Evolutionary conservation across 768 basidiomycete species (phyloP), one percentile per base, ranked within the genome.

Genomic region (Gymnopilus junonius): DNA sequence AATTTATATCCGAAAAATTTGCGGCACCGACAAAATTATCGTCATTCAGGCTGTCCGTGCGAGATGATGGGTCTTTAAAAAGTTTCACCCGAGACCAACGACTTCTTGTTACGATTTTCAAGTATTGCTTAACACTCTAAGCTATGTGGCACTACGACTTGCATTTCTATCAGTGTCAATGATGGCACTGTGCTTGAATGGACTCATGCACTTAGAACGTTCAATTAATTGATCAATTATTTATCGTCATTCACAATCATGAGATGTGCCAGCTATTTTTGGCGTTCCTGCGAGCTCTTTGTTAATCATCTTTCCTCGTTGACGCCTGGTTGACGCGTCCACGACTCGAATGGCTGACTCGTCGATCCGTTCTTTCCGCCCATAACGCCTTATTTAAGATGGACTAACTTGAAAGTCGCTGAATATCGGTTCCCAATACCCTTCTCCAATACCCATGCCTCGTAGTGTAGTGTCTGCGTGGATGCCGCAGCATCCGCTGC

Each of bases 1-100:
- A 27, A 8, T 11, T 14, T 34, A 12, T 4, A 1, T 7, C 21
- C 37, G 21, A 25, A 14, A 35, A 2, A 5, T 57, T 8, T 6
- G 21, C 8, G 50, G 21, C 2, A 31, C 7, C 35, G n/a, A 17
- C 25, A 10, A 12, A 46, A 15, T 23, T 32, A 17, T 21, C 35
- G 11, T 39, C 34, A 10, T 25, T 10, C 20, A 67, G 66, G 66
- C 42, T 67, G 66, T 39, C 66, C 66, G 20, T 67, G 66, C 62
- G 66, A 67, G 56, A 64, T 67, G 63, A 23, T 67, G 48, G 66
- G 66, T 15, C 57, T 58, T 42, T 67, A 37, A 61, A 37, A 12
- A 17, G 14, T 42, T 20, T 42, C 40, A 2, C 17, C 17, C 11
- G 11, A 10, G 35, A 35, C n/a, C 40, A 20, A 39, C 8, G 8